Percentiles rank a stretch among this genome's conserved stretches.
Evolutionary conservation across 768 basidiomycete species (phyloP).

Genomic region (Boletellus ananiceps): DNA sequence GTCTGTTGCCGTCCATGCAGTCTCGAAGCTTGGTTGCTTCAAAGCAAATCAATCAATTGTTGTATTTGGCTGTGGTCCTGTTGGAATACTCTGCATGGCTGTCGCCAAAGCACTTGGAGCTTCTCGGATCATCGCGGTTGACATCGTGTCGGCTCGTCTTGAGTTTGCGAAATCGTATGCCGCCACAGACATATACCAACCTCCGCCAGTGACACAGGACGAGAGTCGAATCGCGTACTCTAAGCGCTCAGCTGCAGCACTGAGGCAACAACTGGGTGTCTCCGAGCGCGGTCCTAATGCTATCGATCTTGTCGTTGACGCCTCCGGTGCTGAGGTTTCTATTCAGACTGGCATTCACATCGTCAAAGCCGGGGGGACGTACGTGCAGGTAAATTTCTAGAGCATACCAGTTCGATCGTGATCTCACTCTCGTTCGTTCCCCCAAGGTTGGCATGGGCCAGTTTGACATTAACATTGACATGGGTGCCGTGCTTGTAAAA

Average conservation of each 20-base stretch:
- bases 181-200: conserved; percentile 71
- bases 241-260: conserved; percentile 58
- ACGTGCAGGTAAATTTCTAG: conserved; percentile 49
- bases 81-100: conserved; percentile 88
- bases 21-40: conserved; percentile 70
- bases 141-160: conserved; percentile 70
- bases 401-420: conserved; percentile 4
- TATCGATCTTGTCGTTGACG: conserved; percentile 87
- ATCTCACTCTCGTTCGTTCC: conserved; percentile 6
- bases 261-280: conserved; percentile 64
- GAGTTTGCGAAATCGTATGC: conserved; percentile 84
- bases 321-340: conserved; percentile 88
- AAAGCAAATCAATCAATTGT: conserved; percentile 71
- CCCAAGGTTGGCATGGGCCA: conserved; percentile 81
- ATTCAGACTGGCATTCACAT: conserved; percentile 82
- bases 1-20: conserved; percentile 87
- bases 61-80: conserved; percentile 87
- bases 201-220: conserved; percentile 52
- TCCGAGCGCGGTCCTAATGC: conserved; percentile 63
- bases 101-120: conserved; percentile 95
- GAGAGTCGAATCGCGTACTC: conserved; percentile 73
- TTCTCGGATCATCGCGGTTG: conserved; percentile 76
- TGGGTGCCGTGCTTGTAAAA: conserved; percentile 66
- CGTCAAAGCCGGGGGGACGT: conserved; percentile 70
- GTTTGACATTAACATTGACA: conserved; percentile 69